A percentile compares a stretch with the other conserved stretches of the same genome.
Conservation (phyloP, 257 asterid genomes). For the Solanum lignicaule region DNA sequence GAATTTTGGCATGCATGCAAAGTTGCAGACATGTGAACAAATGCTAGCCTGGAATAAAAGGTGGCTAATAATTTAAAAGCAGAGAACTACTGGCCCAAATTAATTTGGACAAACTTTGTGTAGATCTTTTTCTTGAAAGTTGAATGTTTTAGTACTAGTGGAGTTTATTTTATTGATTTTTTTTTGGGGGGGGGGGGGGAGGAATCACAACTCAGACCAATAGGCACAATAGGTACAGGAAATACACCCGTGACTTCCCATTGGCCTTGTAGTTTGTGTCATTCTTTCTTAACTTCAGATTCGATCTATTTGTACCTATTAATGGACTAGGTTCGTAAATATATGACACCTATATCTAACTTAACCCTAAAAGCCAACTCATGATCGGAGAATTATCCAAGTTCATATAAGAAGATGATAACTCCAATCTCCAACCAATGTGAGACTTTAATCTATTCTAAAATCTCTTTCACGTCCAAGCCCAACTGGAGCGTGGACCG, state of each 20-base stretch:
- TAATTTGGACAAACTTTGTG: neutral
- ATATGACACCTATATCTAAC: too few relatives aligned
- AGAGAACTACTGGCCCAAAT: neutral
- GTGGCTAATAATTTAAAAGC: neutral
- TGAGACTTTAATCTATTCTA: too few relatives aligned
- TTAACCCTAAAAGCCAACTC: too few relatives aligned
- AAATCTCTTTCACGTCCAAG: neutral
- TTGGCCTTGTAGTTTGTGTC: conserved; percentile 10
- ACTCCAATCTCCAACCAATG: too few relatives aligned
- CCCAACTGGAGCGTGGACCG: neutral
- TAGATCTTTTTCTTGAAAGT: neutral
- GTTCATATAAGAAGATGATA: fast-evolving
- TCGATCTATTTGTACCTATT: neutral
- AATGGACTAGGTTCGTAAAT: too few relatives aligned
- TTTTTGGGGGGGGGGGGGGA: too few relatives aligned
- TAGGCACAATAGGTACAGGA: neutral
- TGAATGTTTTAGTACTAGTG: neutral
- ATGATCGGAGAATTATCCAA: too few relatives aligned
- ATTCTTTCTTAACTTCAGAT: neutral
- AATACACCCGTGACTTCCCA: conserved; percentile 18
- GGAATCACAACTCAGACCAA: conserved; percentile 5
- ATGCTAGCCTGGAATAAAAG: neutral
- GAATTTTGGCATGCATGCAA: neutral
- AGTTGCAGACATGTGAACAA: conserved; percentile 13
- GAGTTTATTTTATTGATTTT: neutral